Conservation (phyloP, 75 land plant species). For the Isoetes taiwanensis region DNA sequence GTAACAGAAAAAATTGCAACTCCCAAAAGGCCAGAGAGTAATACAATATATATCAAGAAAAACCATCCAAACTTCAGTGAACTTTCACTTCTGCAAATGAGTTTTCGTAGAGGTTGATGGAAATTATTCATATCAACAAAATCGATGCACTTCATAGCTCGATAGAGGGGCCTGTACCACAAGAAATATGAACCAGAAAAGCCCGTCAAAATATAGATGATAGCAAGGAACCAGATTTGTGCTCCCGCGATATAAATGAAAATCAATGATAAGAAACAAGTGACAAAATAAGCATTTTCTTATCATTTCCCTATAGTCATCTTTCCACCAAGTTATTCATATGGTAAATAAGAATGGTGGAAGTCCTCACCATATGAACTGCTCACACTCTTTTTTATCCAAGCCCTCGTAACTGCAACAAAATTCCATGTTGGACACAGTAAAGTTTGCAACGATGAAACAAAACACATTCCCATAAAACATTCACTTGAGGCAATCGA, state of each 20-base stretch:
- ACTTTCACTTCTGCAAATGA: conserved; percentile 68
- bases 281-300: not conserved
- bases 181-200: conserved; percentile 75
- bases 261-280: not conserved
- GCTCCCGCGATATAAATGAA: conserved; percentile 34
- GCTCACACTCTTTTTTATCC: conserved; percentile 39
- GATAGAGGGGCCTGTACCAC: conserved; percentile 95
- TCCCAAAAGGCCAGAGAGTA: too few relatives aligned
- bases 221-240: conserved; percentile 72
- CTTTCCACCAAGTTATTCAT: not conserved
- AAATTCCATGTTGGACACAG: conserved; percentile 69
- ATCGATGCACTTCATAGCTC: conserved; percentile 70
- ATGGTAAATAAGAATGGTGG: not conserved
- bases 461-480: too few relatives aligned
- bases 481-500: too few relatives aligned
- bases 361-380: conserved; percentile 22
- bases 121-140: too few relatives aligned
- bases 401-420: conserved; percentile 60
- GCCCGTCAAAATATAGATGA: conserved; percentile 70
- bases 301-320: too few relatives aligned
- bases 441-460: too few relatives aligned
- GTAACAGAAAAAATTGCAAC: not conserved
- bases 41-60: conserved; percentile 73
- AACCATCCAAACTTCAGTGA: conserved; percentile 83
- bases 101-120: not conserved